A percentile compares a stretch with the other conserved stretches of the same genome.
These are phyloP conservation scores for Fusarium nodosum DNA, from an alignment of 2,329 filamentous ascomycete species.

Conservation along the genomic window DNA sequence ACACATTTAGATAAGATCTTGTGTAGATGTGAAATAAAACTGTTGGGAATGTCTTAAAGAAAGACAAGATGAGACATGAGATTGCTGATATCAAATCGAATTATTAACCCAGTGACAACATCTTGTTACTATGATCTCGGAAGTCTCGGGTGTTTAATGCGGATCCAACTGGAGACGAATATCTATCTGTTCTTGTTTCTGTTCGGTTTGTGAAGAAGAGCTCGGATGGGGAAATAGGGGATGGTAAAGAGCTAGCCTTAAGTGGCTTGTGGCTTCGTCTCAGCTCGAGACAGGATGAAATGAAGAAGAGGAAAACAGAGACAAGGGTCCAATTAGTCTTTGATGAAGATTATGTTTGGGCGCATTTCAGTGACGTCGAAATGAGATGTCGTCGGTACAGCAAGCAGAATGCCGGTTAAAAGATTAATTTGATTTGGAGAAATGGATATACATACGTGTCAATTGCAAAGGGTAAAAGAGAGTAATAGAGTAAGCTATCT, in stretches of 20 bases:
- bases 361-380: constrained; percentile 37
- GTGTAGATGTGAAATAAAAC: background rate
- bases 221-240: constrained; percentile 6
- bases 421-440: constrained; percentile 9
- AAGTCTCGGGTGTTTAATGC: constrained; percentile 11
- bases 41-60: constrained; percentile 22
- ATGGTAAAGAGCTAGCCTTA: constrained; percentile 10
- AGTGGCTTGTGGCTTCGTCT: constrained; percentile 36
- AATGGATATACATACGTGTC: constrained; percentile 7
- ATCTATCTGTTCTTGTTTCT: background rate
- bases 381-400: constrained; percentile 4
- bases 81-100: constrained; percentile 4
- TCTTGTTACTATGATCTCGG: background rate
- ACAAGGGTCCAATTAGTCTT: constrained; percentile 10
- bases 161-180: background rate
- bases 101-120: background rate
- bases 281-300: constrained; percentile 20
- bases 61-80: constrained; percentile 20
- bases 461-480: background rate
- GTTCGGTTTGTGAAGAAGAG: background rate
- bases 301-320: constrained; percentile 1
- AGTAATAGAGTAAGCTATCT: background rate
- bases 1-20: background rate
- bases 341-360: constrained; percentile 2
- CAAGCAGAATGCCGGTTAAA: background rate